phyloP scores from a whole-genome alignment of 345 rosid genomes.

The Sisymbrium irio region DNA sequence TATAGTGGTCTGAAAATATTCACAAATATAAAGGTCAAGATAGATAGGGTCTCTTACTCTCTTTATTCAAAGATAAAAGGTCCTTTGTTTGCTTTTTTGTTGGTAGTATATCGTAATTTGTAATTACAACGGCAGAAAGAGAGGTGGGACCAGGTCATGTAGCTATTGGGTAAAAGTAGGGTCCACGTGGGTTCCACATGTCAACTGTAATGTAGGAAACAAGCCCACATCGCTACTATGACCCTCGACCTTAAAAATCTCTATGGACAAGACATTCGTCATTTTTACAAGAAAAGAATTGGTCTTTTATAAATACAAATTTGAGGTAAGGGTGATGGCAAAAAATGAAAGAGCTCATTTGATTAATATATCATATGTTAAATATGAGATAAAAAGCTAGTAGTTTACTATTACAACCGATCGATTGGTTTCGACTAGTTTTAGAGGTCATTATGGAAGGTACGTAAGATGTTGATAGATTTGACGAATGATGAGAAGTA shows the following conservation, averaged over 20 bases:
- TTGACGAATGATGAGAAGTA: neutral
- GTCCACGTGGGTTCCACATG: conserved; percentile 36
- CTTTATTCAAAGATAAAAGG: neutral
- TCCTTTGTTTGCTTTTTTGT: neutral
- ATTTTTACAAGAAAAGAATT: neutral
- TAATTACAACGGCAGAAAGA: neutral
- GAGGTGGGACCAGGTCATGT: conserved; percentile 21
- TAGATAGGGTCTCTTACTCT: neutral
- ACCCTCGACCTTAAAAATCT: conserved; percentile 67
- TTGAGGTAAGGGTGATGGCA: neutral
- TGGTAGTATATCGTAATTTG: neutral
- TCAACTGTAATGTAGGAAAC: conserved; percentile 46
- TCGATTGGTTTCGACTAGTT: neutral
- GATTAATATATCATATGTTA: neutral
- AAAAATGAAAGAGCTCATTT: neutral
- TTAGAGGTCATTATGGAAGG: neutral
- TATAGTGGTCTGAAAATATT: neutral
- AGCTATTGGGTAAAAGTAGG: conserved; percentile 30
- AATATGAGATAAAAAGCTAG: neutral
- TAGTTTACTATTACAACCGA: neutral
- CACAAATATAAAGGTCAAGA: neutral
- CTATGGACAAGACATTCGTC: conserved; percentile 37
- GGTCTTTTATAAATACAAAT: neutral
- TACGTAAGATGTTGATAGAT: neutral
- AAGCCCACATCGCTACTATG: conserved; percentile 58